phyloP scores from a whole-genome alignment of 2,329 filamentous ascomycete species.

The Aspergillus texensis region DNA sequence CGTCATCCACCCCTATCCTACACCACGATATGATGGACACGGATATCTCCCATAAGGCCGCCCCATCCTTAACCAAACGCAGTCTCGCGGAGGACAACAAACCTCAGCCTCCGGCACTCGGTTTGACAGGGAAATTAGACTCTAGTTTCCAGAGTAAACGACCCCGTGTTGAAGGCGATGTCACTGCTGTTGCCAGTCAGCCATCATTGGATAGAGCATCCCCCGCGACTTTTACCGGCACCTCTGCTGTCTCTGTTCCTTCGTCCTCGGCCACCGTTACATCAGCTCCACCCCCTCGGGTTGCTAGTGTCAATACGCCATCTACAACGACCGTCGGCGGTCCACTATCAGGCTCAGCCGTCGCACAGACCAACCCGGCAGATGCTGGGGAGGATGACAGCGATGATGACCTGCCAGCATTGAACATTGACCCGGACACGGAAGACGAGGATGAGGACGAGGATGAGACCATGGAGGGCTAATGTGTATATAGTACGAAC shows the following conservation, averaged over 20 bases:
- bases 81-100: constrained; percentile 29
- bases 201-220: constrained; percentile 16
- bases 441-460: constrained; percentile 49
- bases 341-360: constrained; percentile 3
- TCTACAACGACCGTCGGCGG: constrained; percentile 5
- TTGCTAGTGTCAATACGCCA: constrained; percentile 9
- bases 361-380: constrained; percentile 10
- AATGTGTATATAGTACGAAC: constrained; percentile 2
- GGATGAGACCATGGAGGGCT: constrained; percentile 22
- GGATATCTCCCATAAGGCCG: constrained; percentile 14
- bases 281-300: constrained; percentile 14
- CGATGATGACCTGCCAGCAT: constrained; percentile 53
- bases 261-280: constrained; percentile 5
- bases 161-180: constrained; percentile 32
- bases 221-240: constrained; percentile 22
- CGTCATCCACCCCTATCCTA: constrained; percentile 16
- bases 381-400: constrained; percentile 42
- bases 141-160: constrained; percentile 32
- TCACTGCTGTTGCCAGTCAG: constrained; percentile 8
- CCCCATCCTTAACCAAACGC: constrained; percentile 29
- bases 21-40: constrained; percentile 18
- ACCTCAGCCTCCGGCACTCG: constrained; percentile 6
- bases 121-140: constrained; percentile 1
- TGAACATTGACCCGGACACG: constrained; percentile 52
- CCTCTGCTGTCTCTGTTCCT: constrained; percentile 16